Evolutionary conservation across 495 filamentous ascomycete species (phyloP).

Genomic region (Penicillium cosmopolitanum): DNA sequence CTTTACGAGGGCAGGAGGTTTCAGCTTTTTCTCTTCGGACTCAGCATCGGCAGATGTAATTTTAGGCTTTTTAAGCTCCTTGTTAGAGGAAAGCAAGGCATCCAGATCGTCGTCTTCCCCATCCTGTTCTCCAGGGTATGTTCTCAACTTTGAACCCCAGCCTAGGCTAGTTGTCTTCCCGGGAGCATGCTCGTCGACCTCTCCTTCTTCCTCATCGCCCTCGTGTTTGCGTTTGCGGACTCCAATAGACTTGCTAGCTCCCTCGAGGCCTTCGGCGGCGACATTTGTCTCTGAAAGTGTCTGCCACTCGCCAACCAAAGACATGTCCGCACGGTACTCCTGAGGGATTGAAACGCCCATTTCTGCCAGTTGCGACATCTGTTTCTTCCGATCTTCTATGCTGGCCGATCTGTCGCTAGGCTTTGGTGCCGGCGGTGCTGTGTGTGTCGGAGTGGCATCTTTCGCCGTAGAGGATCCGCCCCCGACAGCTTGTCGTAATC

Average conservation of each 20-base stretch:
- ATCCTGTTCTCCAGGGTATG: conserved; percentile 61
- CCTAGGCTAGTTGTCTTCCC: conserved; percentile 65
- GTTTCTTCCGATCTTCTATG: conserved; percentile 74
- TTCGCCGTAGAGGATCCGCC: conserved; percentile 37
- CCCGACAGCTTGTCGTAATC: conserved; percentile 77
- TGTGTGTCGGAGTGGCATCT: conserved; percentile 24
- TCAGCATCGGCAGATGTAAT: conserved; percentile 14
- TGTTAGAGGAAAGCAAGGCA: conserved; percentile 62
- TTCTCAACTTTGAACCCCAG: conserved; percentile 75
- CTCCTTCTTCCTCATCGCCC: conserved; percentile 55
- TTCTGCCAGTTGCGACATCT: conserved; percentile 83
- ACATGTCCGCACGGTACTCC: conserved; percentile 76
- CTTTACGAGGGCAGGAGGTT: conserved; percentile 14
- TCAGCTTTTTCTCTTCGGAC: conserved; percentile 11
- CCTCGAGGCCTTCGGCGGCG: conserved; percentile 49
- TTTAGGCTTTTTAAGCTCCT: conserved; percentile 49
- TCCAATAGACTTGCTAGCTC: conserved; percentile 46
- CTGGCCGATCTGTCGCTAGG: conserved; percentile 45
- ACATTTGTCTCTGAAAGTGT: conserved; percentile 61
- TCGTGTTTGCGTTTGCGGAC: conserved; percentile 71
- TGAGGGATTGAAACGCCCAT: conserved; percentile 87
- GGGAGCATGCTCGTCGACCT: conserved; percentile 56
- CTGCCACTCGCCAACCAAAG: conserved; percentile 90
- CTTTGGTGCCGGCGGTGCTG: conserved; percentile 26
- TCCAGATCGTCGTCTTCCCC: conserved; percentile 67